These are phyloP conservation scores for Aphanomyces invadans DNA, from an alignment of 352 stramenopile species.

Conservation along the genomic window DNA sequence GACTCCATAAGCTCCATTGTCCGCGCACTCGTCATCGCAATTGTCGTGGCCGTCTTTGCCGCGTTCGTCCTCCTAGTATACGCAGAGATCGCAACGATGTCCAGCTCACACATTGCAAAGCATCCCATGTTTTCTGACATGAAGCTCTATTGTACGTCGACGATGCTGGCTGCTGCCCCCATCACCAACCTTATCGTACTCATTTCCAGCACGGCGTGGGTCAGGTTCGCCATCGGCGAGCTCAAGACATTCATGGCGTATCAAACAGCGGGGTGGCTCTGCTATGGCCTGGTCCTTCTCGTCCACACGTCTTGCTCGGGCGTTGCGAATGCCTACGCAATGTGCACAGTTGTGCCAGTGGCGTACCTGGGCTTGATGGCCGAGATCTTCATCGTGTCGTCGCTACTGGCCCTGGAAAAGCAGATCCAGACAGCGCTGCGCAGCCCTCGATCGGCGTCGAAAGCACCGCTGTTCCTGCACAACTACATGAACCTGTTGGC, in stretches of 20 bases:
- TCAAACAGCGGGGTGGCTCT: constrained; percentile 15
- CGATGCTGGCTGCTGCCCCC: background rate
- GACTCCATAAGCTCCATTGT: background rate
- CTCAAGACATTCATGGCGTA: constrained; percentile 13
- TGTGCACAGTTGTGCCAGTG: background rate
- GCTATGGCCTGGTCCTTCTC: background rate
- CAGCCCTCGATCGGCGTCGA: constrained; percentile 32
- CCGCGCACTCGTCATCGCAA: background rate
- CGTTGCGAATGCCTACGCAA: background rate
- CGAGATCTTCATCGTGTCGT: constrained; percentile 72
- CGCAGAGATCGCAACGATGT: background rate
- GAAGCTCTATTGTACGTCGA: background rate
- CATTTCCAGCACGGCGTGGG: background rate
- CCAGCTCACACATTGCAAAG: background rate
- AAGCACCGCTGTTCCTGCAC: constrained; percentile 62
- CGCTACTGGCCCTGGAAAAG: constrained; percentile 51
- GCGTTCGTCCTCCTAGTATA: constrained; percentile 14
- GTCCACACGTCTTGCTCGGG: background rate
- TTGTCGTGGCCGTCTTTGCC: constrained; percentile 14
- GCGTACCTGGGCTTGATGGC: constrained; percentile 42
- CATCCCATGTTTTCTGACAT: background rate
- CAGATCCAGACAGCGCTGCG: constrained; percentile 26
- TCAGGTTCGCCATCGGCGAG: background rate
- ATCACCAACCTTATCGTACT: background rate
- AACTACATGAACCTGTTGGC: constrained; percentile 84